Conservation (phyloP, 805 yeast genomes). For the Cyberlindnera xishuangbannaensis region DNA sequence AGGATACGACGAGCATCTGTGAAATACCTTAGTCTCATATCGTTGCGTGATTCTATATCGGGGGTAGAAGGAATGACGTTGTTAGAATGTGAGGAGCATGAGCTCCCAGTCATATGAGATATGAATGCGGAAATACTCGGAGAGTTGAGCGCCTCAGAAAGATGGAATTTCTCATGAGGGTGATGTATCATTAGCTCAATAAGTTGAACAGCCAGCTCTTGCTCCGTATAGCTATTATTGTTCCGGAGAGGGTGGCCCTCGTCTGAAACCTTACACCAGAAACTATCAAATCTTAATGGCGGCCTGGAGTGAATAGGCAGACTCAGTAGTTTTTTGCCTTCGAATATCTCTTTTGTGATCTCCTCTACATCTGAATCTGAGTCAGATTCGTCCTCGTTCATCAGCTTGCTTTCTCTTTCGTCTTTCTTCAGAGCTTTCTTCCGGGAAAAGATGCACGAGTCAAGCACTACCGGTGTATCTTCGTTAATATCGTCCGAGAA, state of each 20-base stretch:
- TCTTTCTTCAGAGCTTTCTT: slow-evolving; percentile 6
- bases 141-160: slow-evolving; percentile 15
- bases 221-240: slow-evolving; percentile 1
- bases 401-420: slow-evolving; percentile 11
- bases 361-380: slow-evolving; percentile 11
- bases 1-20: too few species aligned
- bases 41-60: too few species aligned
- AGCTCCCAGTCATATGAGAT: too few species aligned
- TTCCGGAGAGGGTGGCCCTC: slow-evolving; percentile 4
- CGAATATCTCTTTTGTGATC: slow-evolving; percentile 8
- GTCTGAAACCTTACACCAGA: background rate
- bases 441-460: slow-evolving; percentile 18
- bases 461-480: slow-evolving; percentile 13
- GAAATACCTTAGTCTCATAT: too few species aligned
- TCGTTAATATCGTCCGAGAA: slow-evolving; percentile 1
- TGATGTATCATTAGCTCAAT: slow-evolving; percentile 20
- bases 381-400: slow-evolving; percentile 10
- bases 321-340: background rate
- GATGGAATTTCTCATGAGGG: slow-evolving; percentile 11
- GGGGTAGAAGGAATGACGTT: too few species aligned
- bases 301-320: background rate
- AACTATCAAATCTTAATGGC: slow-evolving; percentile 1
- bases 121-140: too few species aligned
- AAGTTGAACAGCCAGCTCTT: slow-evolving; percentile 15
- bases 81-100: too few species aligned